Evolutionary conservation across 805 yeast species (phyloP).

Genomic region (Saccharomycodes ludwigii): DNA sequence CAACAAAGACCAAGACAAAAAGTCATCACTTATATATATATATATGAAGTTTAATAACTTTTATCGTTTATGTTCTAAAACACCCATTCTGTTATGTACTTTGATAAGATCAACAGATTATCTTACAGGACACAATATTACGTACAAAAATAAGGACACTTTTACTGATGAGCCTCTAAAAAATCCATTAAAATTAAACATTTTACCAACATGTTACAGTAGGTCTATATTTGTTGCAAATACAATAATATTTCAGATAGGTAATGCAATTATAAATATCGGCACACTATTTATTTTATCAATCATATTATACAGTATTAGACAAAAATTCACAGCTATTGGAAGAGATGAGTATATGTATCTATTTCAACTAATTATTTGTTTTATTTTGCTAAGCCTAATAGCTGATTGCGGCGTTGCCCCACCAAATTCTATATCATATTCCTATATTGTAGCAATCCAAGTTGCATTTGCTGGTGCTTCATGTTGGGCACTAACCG

Average conservation of each 20-base stretch:
- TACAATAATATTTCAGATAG: constrained; percentile 80
- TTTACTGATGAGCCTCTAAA: constrained; percentile 14
- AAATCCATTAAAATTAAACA: constrained; percentile 36
- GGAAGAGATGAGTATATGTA: constrained; percentile 80
- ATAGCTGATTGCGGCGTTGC: constrained; percentile 87
- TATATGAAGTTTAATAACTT: constrained; percentile 22
- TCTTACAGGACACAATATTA: constrained; percentile 14
- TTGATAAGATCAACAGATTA: constrained; percentile 44
- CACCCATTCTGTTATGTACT: constrained; percentile 73
- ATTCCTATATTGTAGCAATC: constrained; percentile 70
- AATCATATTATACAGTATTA: constrained; percentile 63
- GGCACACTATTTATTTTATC: constrained; percentile 54
- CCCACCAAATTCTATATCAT: constrained; percentile 69
- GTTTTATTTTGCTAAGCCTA: constrained; percentile 50
- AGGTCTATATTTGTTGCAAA: constrained; percentile 80
- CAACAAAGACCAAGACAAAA: too few species aligned
- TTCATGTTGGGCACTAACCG: constrained; percentile 53
- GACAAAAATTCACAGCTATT: constrained; percentile 86
- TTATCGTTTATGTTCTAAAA: constrained; percentile 41
- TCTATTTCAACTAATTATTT: constrained; percentile 49
- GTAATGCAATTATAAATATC: constrained; percentile 76
- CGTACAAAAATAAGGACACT: constrained; percentile 8
- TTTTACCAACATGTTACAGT: constrained; percentile 71
- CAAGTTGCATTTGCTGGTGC: constrained; percentile 69
- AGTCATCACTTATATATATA: too few species aligned